Evolutionary conservation across 2,329 filamentous ascomycete genomes (phyloP).

Genomic region (Xylaria sp.): DNA sequence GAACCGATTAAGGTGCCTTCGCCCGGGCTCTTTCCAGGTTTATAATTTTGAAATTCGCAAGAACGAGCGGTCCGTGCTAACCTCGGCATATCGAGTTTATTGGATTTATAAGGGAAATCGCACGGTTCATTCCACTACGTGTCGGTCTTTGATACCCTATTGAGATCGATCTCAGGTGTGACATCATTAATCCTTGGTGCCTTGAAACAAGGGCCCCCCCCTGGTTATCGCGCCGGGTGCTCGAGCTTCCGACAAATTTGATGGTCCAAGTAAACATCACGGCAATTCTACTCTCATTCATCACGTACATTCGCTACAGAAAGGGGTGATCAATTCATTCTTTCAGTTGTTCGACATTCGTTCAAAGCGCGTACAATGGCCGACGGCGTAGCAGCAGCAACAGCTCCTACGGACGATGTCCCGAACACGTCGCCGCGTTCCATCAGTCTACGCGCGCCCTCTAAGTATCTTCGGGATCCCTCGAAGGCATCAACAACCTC

Average conservation of each 20-base stretch:
- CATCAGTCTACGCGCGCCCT: constrained; percentile 59
- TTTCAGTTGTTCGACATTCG: not conserved
- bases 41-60: not conserved
- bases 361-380: constrained; percentile 32
- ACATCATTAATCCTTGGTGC: constrained; percentile 37
- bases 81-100: constrained; percentile 12
- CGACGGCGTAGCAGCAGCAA: constrained; percentile 32
- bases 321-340: not conserved
- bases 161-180: constrained; percentile 27
- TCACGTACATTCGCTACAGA: not conserved
- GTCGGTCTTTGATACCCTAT: constrained; percentile 20
- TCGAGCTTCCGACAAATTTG: constrained; percentile 25
- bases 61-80: constrained; percentile 15
- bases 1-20: not conserved
- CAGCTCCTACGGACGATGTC: constrained; percentile 5
- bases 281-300: not conserved
- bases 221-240: constrained; percentile 21
- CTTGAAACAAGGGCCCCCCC: constrained; percentile 5
- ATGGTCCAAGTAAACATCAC: not conserved
- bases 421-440: constrained; percentile 30
- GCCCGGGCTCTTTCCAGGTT: not conserved
- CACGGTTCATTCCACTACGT: not conserved
- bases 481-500: constrained; percentile 43
- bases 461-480: constrained; percentile 56
- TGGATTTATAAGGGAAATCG: constrained; percentile 1